Percentiles rank a stretch among this genome's conserved stretches.
Conservation (phyloP, 345 rosid species). For the Fremontodendron californicum region DNA sequence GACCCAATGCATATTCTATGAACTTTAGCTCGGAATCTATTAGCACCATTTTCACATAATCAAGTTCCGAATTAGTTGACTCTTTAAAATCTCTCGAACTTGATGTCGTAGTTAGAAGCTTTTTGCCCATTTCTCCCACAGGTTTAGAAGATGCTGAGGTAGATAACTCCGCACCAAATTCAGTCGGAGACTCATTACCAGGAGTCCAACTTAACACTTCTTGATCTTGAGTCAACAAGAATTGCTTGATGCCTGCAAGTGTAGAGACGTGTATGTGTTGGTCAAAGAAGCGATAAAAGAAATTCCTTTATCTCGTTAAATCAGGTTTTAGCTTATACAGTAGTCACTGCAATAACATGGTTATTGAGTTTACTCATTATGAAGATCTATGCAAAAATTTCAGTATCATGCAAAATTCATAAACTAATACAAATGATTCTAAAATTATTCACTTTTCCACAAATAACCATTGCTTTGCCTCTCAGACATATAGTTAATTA, state of each 20-base stretch:
- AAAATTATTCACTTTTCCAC: too few species aligned
- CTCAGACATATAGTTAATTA: background rate
- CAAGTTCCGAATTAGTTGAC: constrained; percentile 51
- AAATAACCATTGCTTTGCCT: background rate
- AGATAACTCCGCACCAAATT: constrained; percentile 27
- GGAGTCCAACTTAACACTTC: constrained; percentile 15
- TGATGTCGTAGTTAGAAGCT: constrained; percentile 18
- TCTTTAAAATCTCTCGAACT: constrained; percentile 21
- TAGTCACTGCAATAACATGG: background rate
- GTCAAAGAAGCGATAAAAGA: background rate
- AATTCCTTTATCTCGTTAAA: background rate
- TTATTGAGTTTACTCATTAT: background rate
- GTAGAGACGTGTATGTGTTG: background rate
- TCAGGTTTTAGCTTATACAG: background rate
- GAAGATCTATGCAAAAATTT: background rate
- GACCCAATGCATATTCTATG: constrained; percentile 40
- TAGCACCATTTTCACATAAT: constrained; percentile 49
- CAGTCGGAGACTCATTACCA: constrained; percentile 18
- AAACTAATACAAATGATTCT: too few species aligned
- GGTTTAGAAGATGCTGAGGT: constrained; percentile 41
- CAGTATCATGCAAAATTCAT: background rate
- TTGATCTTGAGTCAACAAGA: constrained; percentile 17
- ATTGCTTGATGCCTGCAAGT: constrained; percentile 29
- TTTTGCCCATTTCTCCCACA: constrained; percentile 20
- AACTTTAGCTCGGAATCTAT: constrained; percentile 37